Base-by-base conservation (phyloP, 2,329 filamentous ascomycete genomes). In the Cladosporium sp. region DNA sequence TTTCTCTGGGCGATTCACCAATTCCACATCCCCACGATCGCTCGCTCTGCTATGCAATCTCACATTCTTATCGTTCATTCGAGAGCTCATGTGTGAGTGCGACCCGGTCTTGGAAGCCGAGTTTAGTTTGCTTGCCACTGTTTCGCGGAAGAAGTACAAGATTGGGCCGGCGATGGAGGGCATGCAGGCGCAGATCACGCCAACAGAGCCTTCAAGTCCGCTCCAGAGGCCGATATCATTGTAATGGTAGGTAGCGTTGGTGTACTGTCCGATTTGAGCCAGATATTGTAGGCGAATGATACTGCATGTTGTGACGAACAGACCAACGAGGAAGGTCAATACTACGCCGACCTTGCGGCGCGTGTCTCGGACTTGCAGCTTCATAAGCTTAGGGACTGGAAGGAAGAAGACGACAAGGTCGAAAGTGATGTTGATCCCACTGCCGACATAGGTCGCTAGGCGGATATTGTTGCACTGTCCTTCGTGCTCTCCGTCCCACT, bases 121-220 rank as follows among this genome's bases (percentile, higher is more conserved):
- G 19, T n/a, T 38, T 19, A 55, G 39, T 15, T 55, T 55, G 39
- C 51, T 55, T 5, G 22, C 38, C 11, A 55, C 38, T 17, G n/a
- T 55, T 8, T 34, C 34, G n/a, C 37, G 38, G 51, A 55, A 55
- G 25, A 55, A 55, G 39, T 55, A 30, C 39, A 55, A 20, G 17
- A 55, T 22, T 14, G 51, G 51, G 25, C 51, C 51, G 15, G 39
- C 39, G 12, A 55, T 62, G 3, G 64, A 61, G 1, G 65, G 65
- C 51, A 67, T 65, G 58, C 65, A 67, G 25, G 64, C 63, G 49
- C 64, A 67, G 28, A 67, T 59, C 11, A 65, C 38, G 15, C 60
- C 63, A 15, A 63, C 54, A 22, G 64, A 61, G 42, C 55, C 57
- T 56, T 67, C 64, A 17, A 67, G 52, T 25, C 60, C 47, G 22